Evolutionary conservation across 2,329 filamentous ascomycete species (phyloP), one percentile per base, ranked within the genome.

Genomic region (Aspergillus quadricinctus): DNA sequence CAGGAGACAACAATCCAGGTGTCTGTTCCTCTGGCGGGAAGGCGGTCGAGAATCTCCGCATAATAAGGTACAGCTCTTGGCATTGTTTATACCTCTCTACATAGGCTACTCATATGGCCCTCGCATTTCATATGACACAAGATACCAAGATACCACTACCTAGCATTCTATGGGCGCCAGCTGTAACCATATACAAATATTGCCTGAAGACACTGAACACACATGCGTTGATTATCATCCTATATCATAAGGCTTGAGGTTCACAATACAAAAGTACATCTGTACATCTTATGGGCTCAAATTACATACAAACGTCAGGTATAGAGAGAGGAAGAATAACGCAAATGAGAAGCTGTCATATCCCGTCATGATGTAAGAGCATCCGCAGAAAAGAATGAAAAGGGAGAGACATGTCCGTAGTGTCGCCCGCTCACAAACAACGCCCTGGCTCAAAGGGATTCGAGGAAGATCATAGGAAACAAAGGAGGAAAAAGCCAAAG

Each of bases 351-450:
- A 62, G 61, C 59, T 64, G 59, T 68, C 70, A 63, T 70, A 65
- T 66, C 64, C 65, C 66, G 60, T 72, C 69, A 68, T 73, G 69
- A 72, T 66, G 57, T 56, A 63, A 60, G 58, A 60, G 48, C 46
- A 59, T 58, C 31, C 14, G 31, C 14, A 37, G 17, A 37, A 59
- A 41, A 54, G 50, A 57, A 50, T 53, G 58, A 60, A 51, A 60
- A 61, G 53, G 59, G 37, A 61, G 50, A 61, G 48, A 55, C 53
- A 57, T 55, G 58, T 56, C 60, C 52, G 57, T 51, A 53, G 55
- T 59, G 48, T 57, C 45, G 55, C 52, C 56, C 49, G 55, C 55
- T 58, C 56, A 57, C 48, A 57, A 56, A 59, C 27, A 64, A 65
- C 62, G 63, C 63, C 64, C 56, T 55, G 64, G 62, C 60, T 68